Percentiles rank a stretch among this genome's conserved stretches.
Evolutionary conservation across 805 yeast species (phyloP).

Genomic region (Saccharomycopsis fodiens): DNA sequence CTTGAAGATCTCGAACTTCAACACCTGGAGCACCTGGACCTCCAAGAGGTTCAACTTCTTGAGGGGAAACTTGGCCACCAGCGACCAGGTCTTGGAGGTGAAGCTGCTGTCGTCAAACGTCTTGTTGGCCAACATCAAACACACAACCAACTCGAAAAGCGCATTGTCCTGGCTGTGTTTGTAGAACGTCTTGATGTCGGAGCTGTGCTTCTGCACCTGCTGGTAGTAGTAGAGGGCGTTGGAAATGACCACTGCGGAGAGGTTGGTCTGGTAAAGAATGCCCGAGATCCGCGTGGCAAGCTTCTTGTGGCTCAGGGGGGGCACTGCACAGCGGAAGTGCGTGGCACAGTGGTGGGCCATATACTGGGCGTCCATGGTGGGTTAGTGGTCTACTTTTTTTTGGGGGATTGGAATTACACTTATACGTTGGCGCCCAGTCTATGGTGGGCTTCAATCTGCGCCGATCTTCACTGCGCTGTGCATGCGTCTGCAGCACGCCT

Average conservation of each 20-base stretch:
- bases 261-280: conserved; percentile 17
- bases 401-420: no score
- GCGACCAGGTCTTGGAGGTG: conserved; percentile 43
- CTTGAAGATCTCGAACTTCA: conserved; percentile 6
- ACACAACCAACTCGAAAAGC: conserved; percentile 25
- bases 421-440: background rate
- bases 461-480: background rate
- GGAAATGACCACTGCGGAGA: conserved; percentile 12
- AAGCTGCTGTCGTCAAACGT: conserved; percentile 42
- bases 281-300: conserved; percentile 10
- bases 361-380: background rate
- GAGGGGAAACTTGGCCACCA: conserved; percentile 25
- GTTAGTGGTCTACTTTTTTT: no score
- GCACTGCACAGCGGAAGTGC: background rate
- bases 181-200: conserved; percentile 7
- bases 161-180: conserved; percentile 15
- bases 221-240: conserved; percentile 13
- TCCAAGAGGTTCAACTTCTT: conserved; percentile 18
- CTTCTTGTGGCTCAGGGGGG: background rate
- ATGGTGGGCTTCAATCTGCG: background rate
- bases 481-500: background rate
- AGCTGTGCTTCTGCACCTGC: background rate
- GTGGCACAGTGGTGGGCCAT: background rate
- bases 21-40: conserved; percentile 2
- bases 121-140: conserved; percentile 35